Base-by-base conservation (phyloP, 306 rosid species). In the Castanea sativa region DNA sequence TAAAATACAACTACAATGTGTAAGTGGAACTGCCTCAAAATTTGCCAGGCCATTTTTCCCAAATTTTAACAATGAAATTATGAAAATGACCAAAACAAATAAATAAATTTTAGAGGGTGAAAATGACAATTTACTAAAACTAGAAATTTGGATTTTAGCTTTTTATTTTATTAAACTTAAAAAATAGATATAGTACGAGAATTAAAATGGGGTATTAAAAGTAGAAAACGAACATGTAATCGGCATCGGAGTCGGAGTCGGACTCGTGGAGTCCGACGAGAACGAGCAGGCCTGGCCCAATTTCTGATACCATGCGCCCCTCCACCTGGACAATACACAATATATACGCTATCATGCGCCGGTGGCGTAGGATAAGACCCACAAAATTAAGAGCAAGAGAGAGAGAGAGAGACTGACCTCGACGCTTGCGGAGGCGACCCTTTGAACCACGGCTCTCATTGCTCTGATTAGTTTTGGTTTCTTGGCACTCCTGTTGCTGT, bases 251-350 rank as follows among this genome's bases (percentile, higher is more conserved):
- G 3, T 84, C 86, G 75, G 97, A 71, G 80, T 94, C 98, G 71
- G 98, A 84, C 10, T 92, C 93, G 61, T 92, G 98, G 56, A 92
- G 76, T 73, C 98, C 98, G 57, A 94, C 89, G 33, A 94, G 91
- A 78, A 94, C 95, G 61, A 94, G 91, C 51, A 94, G 92, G 6
- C 98, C 98, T 4, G 97, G 95, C n/a, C 98, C 98, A 16, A 94
- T 92, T 79, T 87, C 92, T 11, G 98, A 91, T 3, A 92, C 91
- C 20, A 78, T 69, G 69, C 90, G 86, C 14, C 97, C 97, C 20
- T 92, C 99, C 20, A 94, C 95, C 93, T 89, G 88, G 30, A 82
- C 85, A n/a, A 59, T 49, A 3, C 45, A 41, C 3, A 0, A 41
- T 0, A 41, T 2, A 1, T 12, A 16, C 76, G 82, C 56, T 45